These are phyloP conservation scores for Phaeomoniella chlamydospora DNA, from an alignment of 2,329 filamentous ascomycete genomes.

Conservation along the genomic window DNA sequence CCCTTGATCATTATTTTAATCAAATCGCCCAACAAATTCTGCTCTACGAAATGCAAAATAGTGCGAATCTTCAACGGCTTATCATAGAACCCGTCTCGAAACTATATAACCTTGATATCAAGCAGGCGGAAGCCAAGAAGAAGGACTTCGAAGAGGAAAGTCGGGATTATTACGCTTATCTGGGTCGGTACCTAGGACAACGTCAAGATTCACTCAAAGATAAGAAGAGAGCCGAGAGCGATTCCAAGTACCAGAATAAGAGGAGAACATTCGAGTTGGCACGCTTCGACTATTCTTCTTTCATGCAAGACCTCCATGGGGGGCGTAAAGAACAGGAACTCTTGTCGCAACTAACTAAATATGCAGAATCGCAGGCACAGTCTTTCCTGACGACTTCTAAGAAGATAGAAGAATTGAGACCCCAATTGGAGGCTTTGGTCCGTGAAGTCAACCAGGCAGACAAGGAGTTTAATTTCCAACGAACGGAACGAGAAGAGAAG, in stretches of 20 bases:
- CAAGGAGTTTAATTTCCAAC: constrained; percentile 91
- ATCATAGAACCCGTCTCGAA: constrained; percentile 90
- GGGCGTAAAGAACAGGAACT: constrained; percentile 98
- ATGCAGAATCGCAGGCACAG: constrained; percentile 77
- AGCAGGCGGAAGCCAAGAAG: constrained; percentile 91
- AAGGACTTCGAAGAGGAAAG: constrained; percentile 98
- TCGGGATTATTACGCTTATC: constrained; percentile 94
- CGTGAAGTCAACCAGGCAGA: constrained; percentile 84
- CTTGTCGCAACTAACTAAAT: constrained; percentile 83
- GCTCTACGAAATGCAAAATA: constrained; percentile 72
- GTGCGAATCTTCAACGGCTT: constrained; percentile 70
- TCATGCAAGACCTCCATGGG: constrained; percentile 97
- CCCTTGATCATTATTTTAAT: constrained; percentile 95
- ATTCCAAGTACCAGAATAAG: constrained; percentile 91
- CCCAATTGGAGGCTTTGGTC: constrained; percentile 77
- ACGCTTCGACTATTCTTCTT: constrained; percentile 96
- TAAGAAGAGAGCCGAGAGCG: constrained; percentile 89
- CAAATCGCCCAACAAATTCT: constrained; percentile 89
- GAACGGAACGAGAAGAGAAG: constrained; percentile 93
- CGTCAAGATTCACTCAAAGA: constrained; percentile 90
- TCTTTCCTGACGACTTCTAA: constrained; percentile 71
- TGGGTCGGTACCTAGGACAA: constrained; percentile 90
- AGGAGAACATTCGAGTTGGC: constrained; percentile 91
- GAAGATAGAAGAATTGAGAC: constrained; percentile 73
- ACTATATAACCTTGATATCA: constrained; percentile 90